Base-by-base conservation (phyloP, 2,329 filamentous ascomycete genomes). In the Neoscytalidium dimidiatum region DNA sequence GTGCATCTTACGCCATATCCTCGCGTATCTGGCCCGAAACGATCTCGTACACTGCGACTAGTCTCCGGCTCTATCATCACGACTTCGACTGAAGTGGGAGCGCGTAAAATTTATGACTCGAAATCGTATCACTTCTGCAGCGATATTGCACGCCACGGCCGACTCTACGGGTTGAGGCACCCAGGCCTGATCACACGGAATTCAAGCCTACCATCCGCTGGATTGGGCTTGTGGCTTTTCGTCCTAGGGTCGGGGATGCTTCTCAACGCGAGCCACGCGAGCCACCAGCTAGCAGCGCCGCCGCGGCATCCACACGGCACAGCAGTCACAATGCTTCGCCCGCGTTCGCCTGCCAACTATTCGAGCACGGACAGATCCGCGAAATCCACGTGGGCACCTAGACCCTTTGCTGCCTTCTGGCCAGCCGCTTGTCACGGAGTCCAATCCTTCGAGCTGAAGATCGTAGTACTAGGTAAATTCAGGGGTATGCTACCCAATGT, bases 311-410 rank as follows among this genome's bases (percentile, higher is more conserved):
- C 38, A 46, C 38, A 33, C 56, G 56, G 56, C 56, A 46, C 52
- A 41, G 35, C 52, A 57, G 26, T 28, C 52, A 43, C 56, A 43
- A 28, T 3, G 38, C 23, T 29, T 43, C 38, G n/a, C 19, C 7
- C 28, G 21, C 31, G 14, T 23, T 9, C 56, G 41, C 56, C 26
- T 33, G 29, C 56, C 28, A 60, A 48, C 41, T 33, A 46, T 41
- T 23, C 9, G 38, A 26, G 56, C 56, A 60, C 56, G 26, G 56
- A 46, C 56, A 60, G 41, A 46, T 33, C 56, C 41, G 56, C 56
- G 28, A 19, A 28, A 21, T 35, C 56, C 56, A 60, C 56, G 56
- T 60, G 56, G 56, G 17, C 56, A 46, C 41, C 56, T 44, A 44
- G 53, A 31, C 53, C 53, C 23, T 44, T 58, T 58, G 23, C 53